phyloP scores from a whole-genome alignment of 306 rosid species.

The Citrullus amarus region DNA sequence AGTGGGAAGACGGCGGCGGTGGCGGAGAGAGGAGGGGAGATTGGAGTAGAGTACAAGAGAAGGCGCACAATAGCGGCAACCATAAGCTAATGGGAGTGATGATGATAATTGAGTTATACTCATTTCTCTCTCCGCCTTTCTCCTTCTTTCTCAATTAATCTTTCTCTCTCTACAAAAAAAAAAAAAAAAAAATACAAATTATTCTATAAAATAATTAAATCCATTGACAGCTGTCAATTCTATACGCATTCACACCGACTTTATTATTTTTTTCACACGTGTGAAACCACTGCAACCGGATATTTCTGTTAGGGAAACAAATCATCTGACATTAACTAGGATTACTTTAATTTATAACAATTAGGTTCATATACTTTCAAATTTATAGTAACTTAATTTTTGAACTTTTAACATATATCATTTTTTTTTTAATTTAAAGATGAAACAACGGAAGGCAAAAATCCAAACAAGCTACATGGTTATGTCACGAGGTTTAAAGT shows the following conservation, averaged over 20 bases:
- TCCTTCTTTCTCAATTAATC: constrained; percentile 1
- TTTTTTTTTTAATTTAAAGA: too few species aligned
- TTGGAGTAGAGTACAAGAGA: constrained; percentile 13
- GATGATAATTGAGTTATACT: constrained; percentile 1
- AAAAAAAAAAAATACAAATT: background rate
- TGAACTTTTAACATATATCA: too few species aligned
- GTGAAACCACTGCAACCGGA: background rate
- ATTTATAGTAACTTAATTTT: too few species aligned
- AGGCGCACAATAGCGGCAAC: constrained; percentile 29
- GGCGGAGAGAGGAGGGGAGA: constrained; percentile 7
- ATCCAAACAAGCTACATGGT: too few species aligned
- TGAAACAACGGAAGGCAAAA: too few species aligned
- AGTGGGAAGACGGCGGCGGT: background rate
- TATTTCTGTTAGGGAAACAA: too few species aligned
- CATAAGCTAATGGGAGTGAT: constrained; percentile 21
- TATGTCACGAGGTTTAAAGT: too few species aligned
- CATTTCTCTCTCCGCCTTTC: constrained; percentile 15
- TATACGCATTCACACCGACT: background rate
- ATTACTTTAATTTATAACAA: too few species aligned
- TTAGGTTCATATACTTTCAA: too few species aligned
- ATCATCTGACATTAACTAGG: too few species aligned
- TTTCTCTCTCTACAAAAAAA: background rate
- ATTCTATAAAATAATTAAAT: background rate
- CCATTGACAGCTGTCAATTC: background rate
- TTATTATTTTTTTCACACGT: background rate